These are phyloP conservation scores for Pestalotiopsis sp. DNA, from an alignment of 2,329 filamentous ascomycete genomes.

Conservation along the genomic window DNA sequence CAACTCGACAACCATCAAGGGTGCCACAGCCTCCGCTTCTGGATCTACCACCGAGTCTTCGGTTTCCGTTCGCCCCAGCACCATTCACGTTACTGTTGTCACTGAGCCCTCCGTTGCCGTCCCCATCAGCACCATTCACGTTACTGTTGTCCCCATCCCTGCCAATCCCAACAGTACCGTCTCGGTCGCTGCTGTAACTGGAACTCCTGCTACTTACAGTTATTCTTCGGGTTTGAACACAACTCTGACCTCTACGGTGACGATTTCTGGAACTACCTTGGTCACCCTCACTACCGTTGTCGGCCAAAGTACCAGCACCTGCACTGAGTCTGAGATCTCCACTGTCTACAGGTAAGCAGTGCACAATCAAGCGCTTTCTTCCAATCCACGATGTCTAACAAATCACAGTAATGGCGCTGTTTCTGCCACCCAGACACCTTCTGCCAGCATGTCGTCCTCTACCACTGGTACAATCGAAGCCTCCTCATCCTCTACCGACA, in stretches of 20 bases:
- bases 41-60: not conserved
- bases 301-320: not conserved
- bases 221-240: not conserved
- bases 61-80: not conserved
- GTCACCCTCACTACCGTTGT: not conserved
- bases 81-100: not conserved
- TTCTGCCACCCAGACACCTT: not conserved
- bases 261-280: not conserved
- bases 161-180: not conserved
- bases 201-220: not conserved
- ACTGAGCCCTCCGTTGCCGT: not conserved
- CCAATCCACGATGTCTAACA: not conserved
- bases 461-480: conserved; percentile 2
- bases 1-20: not conserved
- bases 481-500: not conserved
- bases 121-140: not conserved
- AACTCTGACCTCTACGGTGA: not conserved
- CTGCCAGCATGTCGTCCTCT: not conserved
- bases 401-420: conserved; percentile 10
- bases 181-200: not conserved
- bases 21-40: not conserved
- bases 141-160: not conserved
- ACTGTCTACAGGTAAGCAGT: conserved; percentile 11
- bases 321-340: conserved; percentile 6
- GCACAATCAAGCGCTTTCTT: not conserved